Conservation (phyloP, 352 stramenopile genomes). For the Globisporangium rhizosaccharum region DNA sequence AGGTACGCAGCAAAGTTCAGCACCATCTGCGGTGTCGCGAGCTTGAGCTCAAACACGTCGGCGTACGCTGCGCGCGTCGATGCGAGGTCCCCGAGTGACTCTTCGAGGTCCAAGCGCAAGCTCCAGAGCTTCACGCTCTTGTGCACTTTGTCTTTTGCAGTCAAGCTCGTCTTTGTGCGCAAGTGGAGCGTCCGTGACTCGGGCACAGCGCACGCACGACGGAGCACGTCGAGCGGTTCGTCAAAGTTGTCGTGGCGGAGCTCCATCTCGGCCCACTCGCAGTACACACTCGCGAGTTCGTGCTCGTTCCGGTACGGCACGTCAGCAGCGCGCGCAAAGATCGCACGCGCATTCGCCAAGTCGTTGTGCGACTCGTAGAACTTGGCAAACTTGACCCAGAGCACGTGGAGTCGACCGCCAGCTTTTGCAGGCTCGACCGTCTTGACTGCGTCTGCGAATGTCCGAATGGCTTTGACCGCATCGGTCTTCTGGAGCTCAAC, state of each 20-base stretch:
- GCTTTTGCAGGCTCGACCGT: conserved; percentile 85
- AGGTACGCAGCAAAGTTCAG: conserved; percentile 97
- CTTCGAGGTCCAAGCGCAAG: conserved; percentile 97
- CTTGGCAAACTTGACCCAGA: conserved; percentile 94
- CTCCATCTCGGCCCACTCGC: conserved; percentile 95
- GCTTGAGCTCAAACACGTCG: conserved; percentile 92
- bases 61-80: conserved; percentile 95
- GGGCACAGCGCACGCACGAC: conserved; percentile 70
- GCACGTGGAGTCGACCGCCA: conserved; percentile 79
- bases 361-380: conserved; percentile 94
- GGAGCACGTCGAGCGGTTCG: conserved; percentile 87
- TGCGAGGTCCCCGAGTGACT: conserved; percentile 94
- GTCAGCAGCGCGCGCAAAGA: conserved; percentile 89
- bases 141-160: conserved; percentile 78
- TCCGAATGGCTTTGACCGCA: conserved; percentile 63
- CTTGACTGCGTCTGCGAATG: conserved; percentile 90
- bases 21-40: conserved; percentile 96
- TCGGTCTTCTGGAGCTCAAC: conserved; percentile 78
- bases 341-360: conserved; percentile 87
- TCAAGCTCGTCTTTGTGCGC: conserved; percentile 48
- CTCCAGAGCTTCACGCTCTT: conserved; percentile 93
- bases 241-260: conserved; percentile 94
- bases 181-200: conserved; percentile 35
- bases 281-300: conserved; percentile 94
- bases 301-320: conserved; percentile 79